Percentiles rank a stretch among this genome's conserved stretches.
Conservation (phyloP, 2,329 filamentous ascomycete species). For the Clarireedia sp. region DNA sequence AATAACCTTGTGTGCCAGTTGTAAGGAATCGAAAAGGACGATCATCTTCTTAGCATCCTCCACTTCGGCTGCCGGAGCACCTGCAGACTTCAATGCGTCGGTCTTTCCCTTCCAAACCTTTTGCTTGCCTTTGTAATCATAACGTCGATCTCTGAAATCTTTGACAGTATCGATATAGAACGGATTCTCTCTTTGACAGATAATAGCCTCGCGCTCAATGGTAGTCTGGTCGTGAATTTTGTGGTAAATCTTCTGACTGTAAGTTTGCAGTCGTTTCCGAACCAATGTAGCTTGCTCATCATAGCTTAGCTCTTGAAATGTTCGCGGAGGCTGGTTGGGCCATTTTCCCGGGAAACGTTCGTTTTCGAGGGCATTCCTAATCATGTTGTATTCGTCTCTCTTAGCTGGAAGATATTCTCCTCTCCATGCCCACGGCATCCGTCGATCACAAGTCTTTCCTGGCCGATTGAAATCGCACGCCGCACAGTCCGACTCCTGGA, state of each 20-base stretch:
- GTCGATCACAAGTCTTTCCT: slow-evolving; percentile 91
- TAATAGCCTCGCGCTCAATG: slow-evolving; percentile 90
- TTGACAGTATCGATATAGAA: slow-evolving; percentile 97
- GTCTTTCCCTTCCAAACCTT: slow-evolving; percentile 99
- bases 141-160: slow-evolving; percentile 91
- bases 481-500: slow-evolving; percentile 89
- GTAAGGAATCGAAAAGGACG: slow-evolving; percentile 86
- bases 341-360: slow-evolving; percentile 81
- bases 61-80: slow-evolving; percentile 66
- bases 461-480: slow-evolving; percentile 97
- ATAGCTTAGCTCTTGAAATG: slow-evolving; percentile 70
- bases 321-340: slow-evolving; percentile 59
- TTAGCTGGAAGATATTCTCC: slow-evolving; percentile 95
- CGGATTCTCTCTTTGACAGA: slow-evolving; percentile 94
- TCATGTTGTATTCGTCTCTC: slow-evolving; percentile 99
- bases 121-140: slow-evolving; percentile 96
- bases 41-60: slow-evolving; percentile 99
- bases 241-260: slow-evolving; percentile 98
- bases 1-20: slow-evolving; percentile 98
- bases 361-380: slow-evolving; percentile 81
- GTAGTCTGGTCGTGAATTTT: slow-evolving; percentile 95
- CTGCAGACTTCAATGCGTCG: slow-evolving; percentile 73
- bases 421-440: slow-evolving; percentile 96
- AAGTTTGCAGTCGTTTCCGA: slow-evolving; percentile 81
- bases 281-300: slow-evolving; percentile 78